Base-by-base conservation (phyloP, 2,329 filamentous ascomycete species). In the Monosporascus ibericus region DNA sequence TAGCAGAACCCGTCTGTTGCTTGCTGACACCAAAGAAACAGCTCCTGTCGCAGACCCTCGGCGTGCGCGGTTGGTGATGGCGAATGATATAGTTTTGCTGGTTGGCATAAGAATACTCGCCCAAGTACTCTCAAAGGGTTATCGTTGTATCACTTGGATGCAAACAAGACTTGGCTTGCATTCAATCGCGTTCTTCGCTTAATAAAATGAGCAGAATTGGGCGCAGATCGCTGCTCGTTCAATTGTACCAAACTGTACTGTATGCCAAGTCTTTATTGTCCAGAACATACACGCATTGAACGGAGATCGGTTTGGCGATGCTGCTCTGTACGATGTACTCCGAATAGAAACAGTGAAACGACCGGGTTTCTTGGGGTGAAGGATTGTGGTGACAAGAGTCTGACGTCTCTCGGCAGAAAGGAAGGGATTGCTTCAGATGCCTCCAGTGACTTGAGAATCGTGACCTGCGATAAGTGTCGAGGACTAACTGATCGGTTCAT, bases 281-380 rank as follows among this genome's bases (percentile, higher is more conserved):
- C 18, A 42, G 39, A 11, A 20, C 39, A 42, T 24, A 20, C 39
- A 14, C 8, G 39, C 18, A n/a, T 46, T 46, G 42, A 46, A 46
- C n/a, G 42, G 7, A 14, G 20, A 22, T 46, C 42, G 42, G n/a
- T 30, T 27, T 30, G 17, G 17, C 39, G 9, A 24, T 42, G 8
- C 5, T 8, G 20, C 18, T 42, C 18, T 42, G 22, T 14, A 42
- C n/a, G 52, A 49, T 56, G 55, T 59, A 56, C 52, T 58, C 38
- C 9, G 60, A 65, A 64, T 44, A 46, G 57, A 61, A 65, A 61
- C 54, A 57, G 55, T 65, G 65, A 68, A 68, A 68, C 66, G 56
- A 63, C 66, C 66, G 64, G 66, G 65, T 66, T 67, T 60, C 62
- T 60, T 52, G 59, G 52, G 60, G 59, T 61, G n/a, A 60, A 55